Conservation (phyloP, 2,329 filamentous ascomycete genomes). For the Fusarium sp. region DNA sequence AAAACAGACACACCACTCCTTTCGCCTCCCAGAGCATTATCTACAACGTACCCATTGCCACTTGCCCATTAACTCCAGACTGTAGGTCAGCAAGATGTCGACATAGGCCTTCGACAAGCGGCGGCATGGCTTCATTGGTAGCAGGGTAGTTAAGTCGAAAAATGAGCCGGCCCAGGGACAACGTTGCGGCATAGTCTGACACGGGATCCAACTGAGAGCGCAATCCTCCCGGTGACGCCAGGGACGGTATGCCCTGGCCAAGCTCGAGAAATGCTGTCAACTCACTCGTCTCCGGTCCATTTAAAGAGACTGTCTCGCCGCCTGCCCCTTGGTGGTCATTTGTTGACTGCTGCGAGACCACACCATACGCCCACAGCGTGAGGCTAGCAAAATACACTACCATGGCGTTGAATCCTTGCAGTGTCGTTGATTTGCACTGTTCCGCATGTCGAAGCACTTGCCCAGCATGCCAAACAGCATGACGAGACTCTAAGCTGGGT, state of each 20-base stretch:
- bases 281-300: conserved; percentile 33
- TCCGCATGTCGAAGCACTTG: conserved; percentile 40
- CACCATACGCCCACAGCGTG: conserved; percentile 39
- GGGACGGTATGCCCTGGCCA: conserved; percentile 29
- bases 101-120: conserved; percentile 37
- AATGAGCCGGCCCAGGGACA: conserved; percentile 29
- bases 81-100: conserved; percentile 36
- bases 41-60: conserved; percentile 4
- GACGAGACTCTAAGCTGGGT: conserved; percentile 29
- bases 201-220: conserved; percentile 31
- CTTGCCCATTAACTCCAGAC: background rate
- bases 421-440: conserved; percentile 30
- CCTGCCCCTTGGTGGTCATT: conserved; percentile 13
- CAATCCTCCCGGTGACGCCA: conserved; percentile 24
- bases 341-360: conserved; percentile 18
- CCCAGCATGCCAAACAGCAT: conserved; percentile 43
- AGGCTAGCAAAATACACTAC: conserved; percentile 41
- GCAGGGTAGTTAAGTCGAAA: conserved; percentile 39
- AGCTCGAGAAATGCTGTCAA: conserved; percentile 33
- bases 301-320: conserved; percentile 28
- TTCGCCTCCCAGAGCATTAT: background rate
- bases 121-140: conserved; percentile 35
- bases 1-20: background rate
- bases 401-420: conserved; percentile 41
- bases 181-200: conserved; percentile 22